These are phyloP conservation scores for Penicillium macrosclerotiorum DNA, from an alignment of 495 filamentous ascomycete genomes.

Conservation along the genomic window DNA sequence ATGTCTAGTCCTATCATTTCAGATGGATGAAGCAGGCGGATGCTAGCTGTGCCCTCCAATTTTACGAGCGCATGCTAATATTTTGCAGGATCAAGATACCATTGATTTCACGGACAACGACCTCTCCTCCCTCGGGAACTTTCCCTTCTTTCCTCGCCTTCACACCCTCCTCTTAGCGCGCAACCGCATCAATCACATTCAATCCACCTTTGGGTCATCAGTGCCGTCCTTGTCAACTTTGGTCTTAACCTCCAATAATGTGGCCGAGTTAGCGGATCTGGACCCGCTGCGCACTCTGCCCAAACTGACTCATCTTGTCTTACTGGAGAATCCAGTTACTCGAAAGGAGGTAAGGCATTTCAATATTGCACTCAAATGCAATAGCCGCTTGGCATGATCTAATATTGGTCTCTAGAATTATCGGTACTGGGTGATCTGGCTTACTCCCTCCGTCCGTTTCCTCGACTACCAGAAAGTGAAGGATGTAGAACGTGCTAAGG, in stretches of 20 bases:
- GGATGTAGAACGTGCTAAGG: constrained; percentile 72
- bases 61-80: constrained; percentile 11
- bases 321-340: constrained; percentile 86
- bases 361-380: no score
- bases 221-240: constrained; percentile 77
- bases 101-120: constrained; percentile 99
- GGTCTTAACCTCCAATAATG: constrained; percentile 72
- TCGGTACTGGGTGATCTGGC: constrained; percentile 87
- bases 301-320: constrained; percentile 70
- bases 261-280: constrained; percentile 80
- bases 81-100: constrained; percentile 70
- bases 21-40: no score
- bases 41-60: no score
- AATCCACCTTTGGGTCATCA: constrained; percentile 65
- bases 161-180: constrained; percentile 83
- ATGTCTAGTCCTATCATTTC: background rate
- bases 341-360: constrained; percentile 78
- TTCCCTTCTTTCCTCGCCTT: constrained; percentile 88
- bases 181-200: constrained; percentile 81
- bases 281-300: constrained; percentile 73
- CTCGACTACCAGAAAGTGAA: constrained; percentile 93
- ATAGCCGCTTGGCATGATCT: background rate
- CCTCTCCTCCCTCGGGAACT: constrained; percentile 82
- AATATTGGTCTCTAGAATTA: constrained; percentile 65
- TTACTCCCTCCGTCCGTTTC: constrained; percentile 79